These are phyloP conservation scores for Backusella parvicylindrica DNA, from an alignment of 192 early-diverging fungal genomes.

Conservation along the genomic window DNA sequence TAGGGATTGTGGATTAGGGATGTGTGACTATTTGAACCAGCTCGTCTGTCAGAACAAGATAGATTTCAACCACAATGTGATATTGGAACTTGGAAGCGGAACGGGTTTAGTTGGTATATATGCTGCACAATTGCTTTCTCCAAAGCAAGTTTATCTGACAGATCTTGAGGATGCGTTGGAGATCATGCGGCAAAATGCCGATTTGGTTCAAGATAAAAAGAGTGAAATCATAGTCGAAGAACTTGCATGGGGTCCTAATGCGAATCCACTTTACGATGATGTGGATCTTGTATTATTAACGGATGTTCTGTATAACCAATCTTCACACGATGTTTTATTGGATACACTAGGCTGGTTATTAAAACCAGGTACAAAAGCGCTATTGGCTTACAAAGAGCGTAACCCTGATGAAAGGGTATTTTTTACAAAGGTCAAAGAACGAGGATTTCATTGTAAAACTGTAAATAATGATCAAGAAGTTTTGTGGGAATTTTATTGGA, in stretches of 20 bases:
- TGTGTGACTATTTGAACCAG: constrained; percentile 16
- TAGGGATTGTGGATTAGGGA: constrained; percentile 35
- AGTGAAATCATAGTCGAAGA: constrained; percentile 10
- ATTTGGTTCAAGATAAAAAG: not conserved
- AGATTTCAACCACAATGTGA: not conserved
- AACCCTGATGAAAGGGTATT: constrained; percentile 29
- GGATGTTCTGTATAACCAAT: constrained; percentile 34
- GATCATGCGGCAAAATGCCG: constrained; percentile 21
- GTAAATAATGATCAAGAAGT: not conserved
- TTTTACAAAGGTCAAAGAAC: constrained; percentile 15
- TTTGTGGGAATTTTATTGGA: constrained; percentile 22
- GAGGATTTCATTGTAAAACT: not conserved
- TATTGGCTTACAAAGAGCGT: constrained; percentile 29
- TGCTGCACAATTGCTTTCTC: constrained; percentile 11
- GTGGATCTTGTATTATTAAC: constrained; percentile 26
- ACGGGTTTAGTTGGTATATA: constrained; percentile 31
- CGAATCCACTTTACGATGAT: not conserved
- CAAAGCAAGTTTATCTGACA: constrained; percentile 16
- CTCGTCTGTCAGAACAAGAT: not conserved
- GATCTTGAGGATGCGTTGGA: constrained; percentile 21
- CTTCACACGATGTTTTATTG: constrained; percentile 26
- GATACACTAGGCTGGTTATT: constrained; percentile 21
- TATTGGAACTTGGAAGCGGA: constrained; percentile 32
- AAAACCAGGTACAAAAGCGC: not conserved
- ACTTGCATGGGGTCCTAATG: constrained; percentile 17